Evolutionary conservation across 192 early-diverging fungal species (phyloP).

Genomic region (Coemansia asiatica): DNA sequence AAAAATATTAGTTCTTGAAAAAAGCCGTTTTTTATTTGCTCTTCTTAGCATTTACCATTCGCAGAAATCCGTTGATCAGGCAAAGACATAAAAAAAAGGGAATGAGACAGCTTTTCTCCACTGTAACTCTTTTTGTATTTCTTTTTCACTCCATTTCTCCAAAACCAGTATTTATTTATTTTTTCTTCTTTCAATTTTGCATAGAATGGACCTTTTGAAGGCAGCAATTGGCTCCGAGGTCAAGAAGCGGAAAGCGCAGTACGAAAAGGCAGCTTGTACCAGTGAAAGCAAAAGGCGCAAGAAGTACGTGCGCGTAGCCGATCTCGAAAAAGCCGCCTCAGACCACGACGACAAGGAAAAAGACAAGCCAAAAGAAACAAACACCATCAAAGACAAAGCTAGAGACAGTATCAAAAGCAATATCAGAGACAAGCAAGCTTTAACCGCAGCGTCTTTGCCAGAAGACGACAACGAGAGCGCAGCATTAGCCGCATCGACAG

Average conservation of each 20-base stretch:
- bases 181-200: constrained; percentile 1
- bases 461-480: too few relatives aligned
- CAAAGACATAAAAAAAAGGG: too few relatives aligned
- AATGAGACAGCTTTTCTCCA: too few relatives aligned
- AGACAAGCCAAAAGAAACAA: constrained; percentile 28
- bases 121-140: too few relatives aligned
- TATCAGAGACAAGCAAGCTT: not conserved
- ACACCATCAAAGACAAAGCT: constrained; percentile 28
- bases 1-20: not conserved
- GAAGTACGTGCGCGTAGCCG: constrained; percentile 83
- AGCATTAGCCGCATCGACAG: too few relatives aligned
- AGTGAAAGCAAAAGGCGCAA: constrained; percentile 47
- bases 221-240: constrained; percentile 62
- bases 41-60: too few relatives aligned
- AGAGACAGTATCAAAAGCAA: constrained; percentile 3
- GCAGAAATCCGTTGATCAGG: too few relatives aligned
- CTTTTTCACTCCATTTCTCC: too few relatives aligned
- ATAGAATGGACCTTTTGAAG: constrained; percentile 63
- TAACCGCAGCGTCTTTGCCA: too few relatives aligned
- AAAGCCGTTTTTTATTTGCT: not conserved
- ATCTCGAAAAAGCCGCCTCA: constrained; percentile 64
- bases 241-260: constrained; percentile 69
- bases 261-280: constrained; percentile 32
- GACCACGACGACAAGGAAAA: constrained; percentile 58
- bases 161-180: too few relatives aligned